Evolutionary conservation across 2,329 filamentous ascomycete genomes (phyloP).

Genomic region (Fusarium illudens): DNA sequence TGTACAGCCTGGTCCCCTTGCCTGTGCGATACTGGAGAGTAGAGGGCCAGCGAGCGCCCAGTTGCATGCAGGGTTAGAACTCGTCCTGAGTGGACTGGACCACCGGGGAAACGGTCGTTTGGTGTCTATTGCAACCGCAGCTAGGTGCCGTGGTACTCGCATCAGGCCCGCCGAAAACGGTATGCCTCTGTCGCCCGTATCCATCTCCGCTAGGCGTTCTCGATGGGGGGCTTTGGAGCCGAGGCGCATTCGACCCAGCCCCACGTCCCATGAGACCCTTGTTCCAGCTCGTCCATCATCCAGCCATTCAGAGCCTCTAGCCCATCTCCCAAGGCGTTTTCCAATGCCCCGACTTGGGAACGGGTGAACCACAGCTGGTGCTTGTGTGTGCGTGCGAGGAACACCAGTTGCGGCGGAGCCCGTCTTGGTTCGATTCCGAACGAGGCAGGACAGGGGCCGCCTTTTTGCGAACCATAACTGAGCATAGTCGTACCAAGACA

Average conservation of each 20-base stretch:
- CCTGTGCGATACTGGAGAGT: slow-evolving; percentile 31
- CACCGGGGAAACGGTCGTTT: slow-evolving; percentile 26
- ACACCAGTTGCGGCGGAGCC: slow-evolving; percentile 23
- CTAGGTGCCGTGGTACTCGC: slow-evolving; percentile 19
- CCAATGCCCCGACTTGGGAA: slow-evolving; percentile 17
- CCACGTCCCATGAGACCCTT: slow-evolving; percentile 34
- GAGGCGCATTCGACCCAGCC: slow-evolving; percentile 41
- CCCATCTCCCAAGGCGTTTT: slow-evolving; percentile 36
- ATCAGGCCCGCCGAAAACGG: neutral
- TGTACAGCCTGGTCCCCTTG: slow-evolving; percentile 19
- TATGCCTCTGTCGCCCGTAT: slow-evolving; percentile 25
- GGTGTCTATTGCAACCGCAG: slow-evolving; percentile 8
- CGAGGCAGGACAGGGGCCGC: slow-evolving; percentile 15
- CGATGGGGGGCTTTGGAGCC: slow-evolving; percentile 35
- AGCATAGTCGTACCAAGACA: neutral
- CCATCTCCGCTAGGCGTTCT: slow-evolving; percentile 39
- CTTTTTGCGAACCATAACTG: neutral
- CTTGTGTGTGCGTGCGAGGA: slow-evolving; percentile 3
- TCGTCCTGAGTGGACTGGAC: no score
- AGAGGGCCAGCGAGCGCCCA: neutral
- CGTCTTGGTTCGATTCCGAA: slow-evolving; percentile 18
- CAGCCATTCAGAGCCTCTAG: slow-evolving; percentile 30
- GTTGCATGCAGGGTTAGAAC: slow-evolving; percentile 17
- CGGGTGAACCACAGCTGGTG: slow-evolving; percentile 4
- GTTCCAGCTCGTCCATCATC: slow-evolving; percentile 32